A percentile compares a stretch with the other conserved stretches of the same genome.
These are phyloP conservation scores for Sisymbrium altissimum DNA, from an alignment of 345 rosid species.

Conservation along the genomic window DNA sequence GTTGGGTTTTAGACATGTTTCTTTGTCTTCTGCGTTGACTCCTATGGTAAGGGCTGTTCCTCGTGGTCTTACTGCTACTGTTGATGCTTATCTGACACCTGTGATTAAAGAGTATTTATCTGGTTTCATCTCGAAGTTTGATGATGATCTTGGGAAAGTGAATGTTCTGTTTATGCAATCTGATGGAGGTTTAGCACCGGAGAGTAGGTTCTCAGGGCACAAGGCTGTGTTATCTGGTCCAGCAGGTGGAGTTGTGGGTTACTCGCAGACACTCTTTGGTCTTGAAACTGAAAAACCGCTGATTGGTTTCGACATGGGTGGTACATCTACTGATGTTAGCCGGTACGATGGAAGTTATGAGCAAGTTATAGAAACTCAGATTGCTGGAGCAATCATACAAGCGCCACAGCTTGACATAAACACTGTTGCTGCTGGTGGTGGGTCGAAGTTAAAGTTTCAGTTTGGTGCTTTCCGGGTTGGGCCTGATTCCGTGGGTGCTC, in stretches of 20 bases:
- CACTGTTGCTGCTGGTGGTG: slow-evolving; percentile 99
- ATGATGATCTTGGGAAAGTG: slow-evolving; percentile 65
- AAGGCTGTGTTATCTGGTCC: slow-evolving; percentile 98
- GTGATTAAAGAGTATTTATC: slow-evolving; percentile 88
- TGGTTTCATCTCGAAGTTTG: slow-evolving; percentile 86
- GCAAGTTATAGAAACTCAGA: slow-evolving; percentile 97
- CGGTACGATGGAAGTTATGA: slow-evolving; percentile 96
- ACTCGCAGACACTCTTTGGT: slow-evolving; percentile 85
- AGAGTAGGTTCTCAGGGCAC: slow-evolving; percentile 91
- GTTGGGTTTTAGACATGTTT: slow-evolving; percentile 89
- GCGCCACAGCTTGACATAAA: slow-evolving; percentile 98
- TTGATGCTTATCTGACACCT: slow-evolving; percentile 93
- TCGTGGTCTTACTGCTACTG: slow-evolving; percentile 91
- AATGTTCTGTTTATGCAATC: slow-evolving; percentile 97
- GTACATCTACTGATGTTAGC: slow-evolving; percentile 96
- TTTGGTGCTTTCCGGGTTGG: slow-evolving; percentile 94
- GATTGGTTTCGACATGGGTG: slow-evolving; percentile 99
- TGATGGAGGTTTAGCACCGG: slow-evolving; percentile 96
- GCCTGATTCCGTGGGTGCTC: slow-evolving; percentile 97
- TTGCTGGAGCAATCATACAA: slow-evolving; percentile 93
- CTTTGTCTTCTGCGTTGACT: slow-evolving; percentile 85
- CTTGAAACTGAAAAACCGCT: slow-evolving; percentile 90
- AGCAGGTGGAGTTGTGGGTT: slow-evolving; percentile 99
- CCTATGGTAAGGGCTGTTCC: slow-evolving; percentile 99
- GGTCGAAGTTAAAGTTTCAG: slow-evolving; percentile 84